Evolutionary conservation across 257 asterid genomes (phyloP).

Genomic region (Cinchona pubescens): DNA sequence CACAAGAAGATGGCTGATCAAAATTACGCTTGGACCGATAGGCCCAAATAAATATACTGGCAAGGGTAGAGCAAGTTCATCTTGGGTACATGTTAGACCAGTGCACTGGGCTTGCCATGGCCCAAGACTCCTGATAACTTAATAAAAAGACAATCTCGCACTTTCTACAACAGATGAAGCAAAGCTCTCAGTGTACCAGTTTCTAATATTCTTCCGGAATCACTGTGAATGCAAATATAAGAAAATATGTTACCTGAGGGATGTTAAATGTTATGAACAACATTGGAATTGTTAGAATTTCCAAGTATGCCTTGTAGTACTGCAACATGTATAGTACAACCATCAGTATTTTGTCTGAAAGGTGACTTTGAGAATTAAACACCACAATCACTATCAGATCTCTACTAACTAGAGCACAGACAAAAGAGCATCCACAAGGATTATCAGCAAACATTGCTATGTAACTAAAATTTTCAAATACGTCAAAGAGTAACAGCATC

Average conservation of each 20-base stretch:
- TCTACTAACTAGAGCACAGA: not conserved
- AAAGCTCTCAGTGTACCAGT: not conserved
- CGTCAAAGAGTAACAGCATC: not conserved
- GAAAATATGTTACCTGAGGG: slow-evolving; percentile 59
- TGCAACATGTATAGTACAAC: slow-evolving; percentile 27
- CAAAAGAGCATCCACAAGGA: not conserved
- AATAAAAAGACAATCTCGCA: not conserved
- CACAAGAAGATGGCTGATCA: not conserved
- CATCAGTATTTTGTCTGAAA: slow-evolving; percentile 21
- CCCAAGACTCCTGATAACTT: not conserved
- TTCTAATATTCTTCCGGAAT: not conserved
- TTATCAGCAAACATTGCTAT: not conserved
- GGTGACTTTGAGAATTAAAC: not conserved
- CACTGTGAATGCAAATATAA: slow-evolving; percentile 12
- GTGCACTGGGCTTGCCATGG: not conserved
- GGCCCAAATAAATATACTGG: not conserved
- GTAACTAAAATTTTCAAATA: not conserved
- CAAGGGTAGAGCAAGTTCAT: not conserved
- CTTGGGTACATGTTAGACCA: not conserved
- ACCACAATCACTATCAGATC: not conserved
- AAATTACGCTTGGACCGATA: not conserved
- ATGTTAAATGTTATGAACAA: slow-evolving; percentile 52
- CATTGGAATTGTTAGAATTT: slow-evolving; percentile 61
- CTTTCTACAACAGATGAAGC: slow-evolving; percentile 4
- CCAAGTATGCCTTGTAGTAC: slow-evolving; percentile 65